Percentiles rank a stretch among this genome's conserved stretches.
Conservation (phyloP, 2,329 filamentous ascomycete species). For the Penicillium decumbens region DNA sequence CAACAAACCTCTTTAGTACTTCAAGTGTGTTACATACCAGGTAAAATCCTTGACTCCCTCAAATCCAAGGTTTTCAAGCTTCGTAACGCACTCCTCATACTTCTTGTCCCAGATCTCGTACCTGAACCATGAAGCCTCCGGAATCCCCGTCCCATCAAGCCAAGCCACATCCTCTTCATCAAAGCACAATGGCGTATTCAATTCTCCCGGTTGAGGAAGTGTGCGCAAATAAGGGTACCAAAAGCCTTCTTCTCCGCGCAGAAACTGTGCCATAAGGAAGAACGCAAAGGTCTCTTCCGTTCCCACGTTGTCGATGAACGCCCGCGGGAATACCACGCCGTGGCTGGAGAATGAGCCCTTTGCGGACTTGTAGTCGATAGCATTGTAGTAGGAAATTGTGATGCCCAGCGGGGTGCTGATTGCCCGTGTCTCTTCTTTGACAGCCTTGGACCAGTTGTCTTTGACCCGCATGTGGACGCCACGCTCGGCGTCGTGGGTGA, state of each 20-base stretch:
- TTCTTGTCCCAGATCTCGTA: slow-evolving; percentile 35
- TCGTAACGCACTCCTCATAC: slow-evolving; percentile 32
- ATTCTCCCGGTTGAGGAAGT: slow-evolving; percentile 59
- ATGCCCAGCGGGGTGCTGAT: slow-evolving; percentile 34
- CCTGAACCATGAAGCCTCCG: slow-evolving; percentile 32
- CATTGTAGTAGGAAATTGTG: slow-evolving; percentile 39
- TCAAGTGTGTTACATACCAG: slow-evolving; percentile 30
- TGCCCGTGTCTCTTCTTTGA: slow-evolving; percentile 31
- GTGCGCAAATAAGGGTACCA: slow-evolving; percentile 66
- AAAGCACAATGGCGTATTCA: slow-evolving; percentile 63
- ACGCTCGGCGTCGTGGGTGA: slow-evolving; percentile 31
- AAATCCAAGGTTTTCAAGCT: slow-evolving; percentile 32
- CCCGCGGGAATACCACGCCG: slow-evolving; percentile 43
- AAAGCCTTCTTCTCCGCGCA: slow-evolving; percentile 55
- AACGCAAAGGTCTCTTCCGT: slow-evolving; percentile 62
- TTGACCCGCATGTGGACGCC: slow-evolving; percentile 37
- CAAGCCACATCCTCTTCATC: slow-evolving; percentile 55
- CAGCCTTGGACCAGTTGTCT: slow-evolving; percentile 20
- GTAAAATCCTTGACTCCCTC: slow-evolving; percentile 29
- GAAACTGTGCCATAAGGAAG: slow-evolving; percentile 64
- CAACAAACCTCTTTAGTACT: neutral
- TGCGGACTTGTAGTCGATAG: slow-evolving; percentile 23
- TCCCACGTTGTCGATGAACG: slow-evolving; percentile 50
- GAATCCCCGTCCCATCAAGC: slow-evolving; percentile 39
- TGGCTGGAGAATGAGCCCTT: slow-evolving; percentile 27